A percentile compares a stretch with the other conserved stretches of the same genome.
These are phyloP conservation scores for Leccinum ponderosum DNA, from an alignment of 1,284 basidiomycete species.

Conservation along the genomic window DNA sequence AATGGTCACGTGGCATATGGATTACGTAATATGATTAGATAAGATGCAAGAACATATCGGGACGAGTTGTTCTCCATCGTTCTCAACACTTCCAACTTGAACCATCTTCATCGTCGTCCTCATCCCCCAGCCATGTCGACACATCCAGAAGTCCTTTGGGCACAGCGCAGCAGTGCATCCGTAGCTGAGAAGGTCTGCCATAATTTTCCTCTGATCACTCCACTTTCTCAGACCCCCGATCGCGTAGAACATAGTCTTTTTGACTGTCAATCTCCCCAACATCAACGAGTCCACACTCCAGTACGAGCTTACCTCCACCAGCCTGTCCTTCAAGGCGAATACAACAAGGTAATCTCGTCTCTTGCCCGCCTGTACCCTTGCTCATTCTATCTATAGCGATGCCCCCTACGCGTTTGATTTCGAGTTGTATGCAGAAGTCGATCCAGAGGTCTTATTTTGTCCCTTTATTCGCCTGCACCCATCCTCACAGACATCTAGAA, in stretches of 20 bases:
- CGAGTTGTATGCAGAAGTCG: conserved; percentile 72
- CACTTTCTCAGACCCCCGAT: conserved; percentile 5
- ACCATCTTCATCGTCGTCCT: conserved; percentile 4
- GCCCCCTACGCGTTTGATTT: conserved; percentile 73
- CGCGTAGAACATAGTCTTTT: conserved; percentile 75
- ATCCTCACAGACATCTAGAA: conserved; percentile 44
- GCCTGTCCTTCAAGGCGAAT: conserved; percentile 70
- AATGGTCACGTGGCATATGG: conserved; percentile 36
- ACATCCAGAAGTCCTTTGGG: conserved; percentile 91
- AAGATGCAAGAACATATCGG: conserved; percentile 17
- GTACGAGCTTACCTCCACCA: conserved; percentile 63
- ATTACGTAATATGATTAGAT: conserved; percentile 21
- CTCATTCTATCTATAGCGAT: conserved; percentile 40
- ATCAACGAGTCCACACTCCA: conserved; percentile 63
- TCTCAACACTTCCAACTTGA: conserved; percentile 36
- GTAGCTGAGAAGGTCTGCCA: conserved; percentile 66
- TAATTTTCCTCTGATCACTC: background rate
- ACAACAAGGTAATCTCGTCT: conserved; percentile 62
- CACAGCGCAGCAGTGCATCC: conserved; percentile 76
- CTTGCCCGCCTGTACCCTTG: background rate
- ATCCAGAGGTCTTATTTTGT: conserved; percentile 60
- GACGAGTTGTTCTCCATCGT: conserved; percentile 36
- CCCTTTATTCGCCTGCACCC: background rate
- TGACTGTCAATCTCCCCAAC: conserved; percentile 86
- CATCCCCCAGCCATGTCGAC: conserved; percentile 41